A percentile compares a stretch with the other conserved stretches of the same genome.
phyloP scores from a whole-genome alignment of 495 filamentous ascomycete species.

The Penicillium pulvis region DNA sequence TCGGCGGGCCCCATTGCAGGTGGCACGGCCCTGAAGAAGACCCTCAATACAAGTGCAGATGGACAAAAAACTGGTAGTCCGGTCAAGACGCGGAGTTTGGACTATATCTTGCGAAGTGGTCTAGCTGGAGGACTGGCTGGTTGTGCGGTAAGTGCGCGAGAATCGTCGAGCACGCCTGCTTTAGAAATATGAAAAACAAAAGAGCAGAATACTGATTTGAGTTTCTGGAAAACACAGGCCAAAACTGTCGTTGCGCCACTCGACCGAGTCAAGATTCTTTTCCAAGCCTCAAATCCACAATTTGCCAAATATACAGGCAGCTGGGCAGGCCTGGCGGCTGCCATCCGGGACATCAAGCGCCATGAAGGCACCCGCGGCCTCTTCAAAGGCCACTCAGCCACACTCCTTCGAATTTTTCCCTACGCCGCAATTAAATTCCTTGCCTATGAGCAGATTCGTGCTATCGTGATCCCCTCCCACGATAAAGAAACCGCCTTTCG shows the following conservation, averaged over 20 bases:
- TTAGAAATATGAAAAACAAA: background rate
- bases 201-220: background rate
- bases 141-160: slow-evolving; percentile 65
- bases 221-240: slow-evolving; percentile 55
- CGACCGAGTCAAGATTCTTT: slow-evolving; percentile 97
- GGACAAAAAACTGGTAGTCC: slow-evolving; percentile 24
- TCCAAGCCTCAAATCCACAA: slow-evolving; percentile 92
- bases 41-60: slow-evolving; percentile 13
- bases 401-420: slow-evolving; percentile 90
- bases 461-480: slow-evolving; percentile 65
- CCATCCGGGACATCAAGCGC: slow-evolving; percentile 80
- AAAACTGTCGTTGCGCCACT: slow-evolving; percentile 96
- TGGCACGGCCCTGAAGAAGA: slow-evolving; percentile 15
- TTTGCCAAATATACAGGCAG: slow-evolving; percentile 89
- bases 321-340: slow-evolving; percentile 76
- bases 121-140: slow-evolving; percentile 87
- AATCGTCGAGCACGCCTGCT: background rate
- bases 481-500: slow-evolving; percentile 80
- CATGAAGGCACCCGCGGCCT: slow-evolving; percentile 74
- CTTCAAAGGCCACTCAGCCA: slow-evolving; percentile 92
- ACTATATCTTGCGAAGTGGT: slow-evolving; percentile 80
- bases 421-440: slow-evolving; percentile 98
- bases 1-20: slow-evolving; percentile 29
- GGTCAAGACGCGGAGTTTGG: slow-evolving; percentile 68
- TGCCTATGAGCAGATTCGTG: slow-evolving; percentile 92